These are phyloP conservation scores for Psilocybe sp. DNA, from an alignment of 768 basidiomycete genomes.

Conservation along the genomic window DNA sequence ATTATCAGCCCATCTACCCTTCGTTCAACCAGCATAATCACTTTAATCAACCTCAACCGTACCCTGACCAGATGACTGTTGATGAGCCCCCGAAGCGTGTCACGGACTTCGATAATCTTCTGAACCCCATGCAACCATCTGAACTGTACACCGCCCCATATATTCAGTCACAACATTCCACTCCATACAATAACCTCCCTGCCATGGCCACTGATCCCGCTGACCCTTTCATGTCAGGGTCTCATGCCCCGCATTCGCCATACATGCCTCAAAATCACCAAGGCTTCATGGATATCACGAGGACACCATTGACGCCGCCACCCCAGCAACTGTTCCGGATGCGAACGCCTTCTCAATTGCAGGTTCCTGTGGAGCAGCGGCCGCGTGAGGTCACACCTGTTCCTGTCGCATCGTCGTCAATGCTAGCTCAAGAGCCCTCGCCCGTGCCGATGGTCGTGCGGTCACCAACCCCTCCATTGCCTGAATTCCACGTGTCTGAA, in stretches of 20 bases:
- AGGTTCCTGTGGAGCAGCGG: too few species aligned
- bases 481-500: conserved; percentile 71
- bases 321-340: neutral
- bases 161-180: conserved; percentile 2
- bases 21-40: conserved; percentile 1
- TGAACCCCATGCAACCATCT: conserved; percentile 45
- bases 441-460: conserved; percentile 45
- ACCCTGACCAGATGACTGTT: conserved; percentile 32
- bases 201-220: conserved; percentile 9
- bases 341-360: too few species aligned
- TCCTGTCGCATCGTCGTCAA: too few species aligned
- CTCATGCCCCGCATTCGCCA: conserved; percentile 1
- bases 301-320: conserved; percentile 4
- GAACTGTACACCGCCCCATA: conserved; percentile 16
- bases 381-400: too few species aligned
- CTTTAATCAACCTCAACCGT: conserved; percentile 6
- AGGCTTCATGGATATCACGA: conserved; percentile 7
- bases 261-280: neutral
- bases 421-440: neutral
- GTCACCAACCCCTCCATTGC: conserved; percentile 70
- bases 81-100: conserved; percentile 31
- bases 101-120: conserved; percentile 48
- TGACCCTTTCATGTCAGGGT: conserved; percentile 15
- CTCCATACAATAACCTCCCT: conserved; percentile 9
- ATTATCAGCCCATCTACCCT: neutral